Percentiles rank a stretch among this genome's conserved stretches.
Evolutionary conservation across 495 filamentous ascomycete species (phyloP).

Genomic region (Usnea hakonensis): DNA sequence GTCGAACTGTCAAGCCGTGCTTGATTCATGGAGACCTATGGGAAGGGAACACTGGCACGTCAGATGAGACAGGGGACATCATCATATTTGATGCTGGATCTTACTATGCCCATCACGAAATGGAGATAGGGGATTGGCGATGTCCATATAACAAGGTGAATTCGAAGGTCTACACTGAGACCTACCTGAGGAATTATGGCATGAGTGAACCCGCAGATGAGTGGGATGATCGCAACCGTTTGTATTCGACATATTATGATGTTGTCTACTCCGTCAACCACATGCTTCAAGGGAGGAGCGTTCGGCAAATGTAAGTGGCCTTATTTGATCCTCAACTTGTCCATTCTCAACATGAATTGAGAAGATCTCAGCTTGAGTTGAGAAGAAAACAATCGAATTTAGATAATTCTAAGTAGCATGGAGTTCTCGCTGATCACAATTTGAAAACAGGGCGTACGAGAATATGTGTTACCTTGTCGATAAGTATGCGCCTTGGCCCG

Average conservation of each 20-base stretch:
- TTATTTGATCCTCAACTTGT: background rate
- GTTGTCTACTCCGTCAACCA: constrained; percentile 18
- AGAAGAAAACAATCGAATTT: background rate
- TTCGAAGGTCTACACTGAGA: constrained; percentile 14
- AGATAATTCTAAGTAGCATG: background rate
- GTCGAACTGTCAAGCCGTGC: constrained; percentile 34
- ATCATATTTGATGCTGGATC: constrained; percentile 40
- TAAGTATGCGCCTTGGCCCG: constrained; percentile 15
- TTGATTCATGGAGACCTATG: constrained; percentile 44
- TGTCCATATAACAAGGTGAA: constrained; percentile 10
- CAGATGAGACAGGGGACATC: constrained; percentile 27
- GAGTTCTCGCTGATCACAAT: background rate
- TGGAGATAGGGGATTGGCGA: constrained; percentile 23
- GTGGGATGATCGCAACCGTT: constrained; percentile 22
- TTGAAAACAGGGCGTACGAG: constrained; percentile 15
- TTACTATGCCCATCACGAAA: constrained; percentile 46
- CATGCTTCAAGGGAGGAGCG: constrained; percentile 5
- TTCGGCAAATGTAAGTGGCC: constrained; percentile 12
- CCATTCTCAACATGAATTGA: too few species aligned
- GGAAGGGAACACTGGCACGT: constrained; percentile 39
- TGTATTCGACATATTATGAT: constrained; percentile 20
- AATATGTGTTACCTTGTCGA: constrained; percentile 20
- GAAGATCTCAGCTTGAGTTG: background rate
- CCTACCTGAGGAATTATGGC: constrained; percentile 7
- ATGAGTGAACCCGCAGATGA: background rate